Evolutionary conservation across 768 basidiomycete species (phyloP), one percentile per base, ranked within the genome.

Genomic region (Terana coerulea): DNA sequence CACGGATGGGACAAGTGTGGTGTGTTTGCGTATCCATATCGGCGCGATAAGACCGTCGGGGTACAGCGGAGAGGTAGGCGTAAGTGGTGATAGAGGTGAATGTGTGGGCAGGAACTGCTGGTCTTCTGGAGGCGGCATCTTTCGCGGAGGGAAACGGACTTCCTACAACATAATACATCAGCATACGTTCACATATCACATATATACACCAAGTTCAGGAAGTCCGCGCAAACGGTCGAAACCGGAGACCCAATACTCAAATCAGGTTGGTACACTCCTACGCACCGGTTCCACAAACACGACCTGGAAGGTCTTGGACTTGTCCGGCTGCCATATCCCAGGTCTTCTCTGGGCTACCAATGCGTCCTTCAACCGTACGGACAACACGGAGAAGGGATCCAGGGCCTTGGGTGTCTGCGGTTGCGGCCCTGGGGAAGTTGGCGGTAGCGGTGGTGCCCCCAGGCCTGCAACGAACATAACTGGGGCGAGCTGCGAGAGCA

Each of bases 21-120:
- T 90, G 62, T 99, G 97, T 68, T 98, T 99, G 37, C 94, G 79
- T 29, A 98, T 84, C 97, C 97, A 99, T 64, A 98, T 92, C 1
- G 97, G 97, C 2, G 97, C 93, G 47, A 99, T 92, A 48, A 99
- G 71, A 0, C 97, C 97, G 64, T 99, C 97, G 0, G 97, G 97
- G 67, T 92, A 81, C 8, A 97, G 73, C 0, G 97, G 95, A 0
- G 94, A 97, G 0, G 87, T 77, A 0, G 87, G 86, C 0, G 90
- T 90, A 34, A 98, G 71, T 0, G 97, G 97, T 0, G 94, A 98
- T n/a, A 98, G 75, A 0, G 94, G 94, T 0, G 95, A 98, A 68
- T 92, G 94, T 1, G 83, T 72, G 6, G 76, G 65, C 0, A 77
- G 61, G 55, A 79, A 80, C 39, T 77, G 69, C 2, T 80, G 74